Percentiles rank a stretch among this genome's conserved stretches.
Evolutionary conservation across 1,284 basidiomycete species (phyloP).

Genomic region (Microbotryum intermedium): DNA sequence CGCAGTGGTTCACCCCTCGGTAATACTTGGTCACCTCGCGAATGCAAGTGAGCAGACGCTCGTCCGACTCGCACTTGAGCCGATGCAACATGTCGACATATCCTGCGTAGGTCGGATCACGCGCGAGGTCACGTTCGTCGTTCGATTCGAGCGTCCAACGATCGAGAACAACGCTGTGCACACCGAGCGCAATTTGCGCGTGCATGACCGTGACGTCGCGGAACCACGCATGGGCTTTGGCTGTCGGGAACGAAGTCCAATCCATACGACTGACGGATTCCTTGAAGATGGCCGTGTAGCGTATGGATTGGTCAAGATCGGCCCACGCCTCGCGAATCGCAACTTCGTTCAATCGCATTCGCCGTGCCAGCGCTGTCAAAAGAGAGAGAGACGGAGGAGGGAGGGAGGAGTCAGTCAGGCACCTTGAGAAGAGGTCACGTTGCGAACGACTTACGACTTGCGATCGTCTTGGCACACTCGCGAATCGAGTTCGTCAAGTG

Average conservation of each 20-base stretch:
- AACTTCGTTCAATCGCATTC: not conserved
- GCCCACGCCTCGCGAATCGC: slow-evolving; percentile 12
- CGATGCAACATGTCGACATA: slow-evolving; percentile 11
- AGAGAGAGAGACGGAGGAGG: no score
- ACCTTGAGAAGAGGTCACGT: no score
- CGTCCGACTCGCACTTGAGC: slow-evolving; percentile 13
- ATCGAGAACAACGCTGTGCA: slow-evolving; percentile 5
- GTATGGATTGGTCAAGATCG: slow-evolving; percentile 11
- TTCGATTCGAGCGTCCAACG: slow-evolving; percentile 7
- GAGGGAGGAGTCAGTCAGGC: not conserved
- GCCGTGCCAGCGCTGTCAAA: slow-evolving; percentile 12
- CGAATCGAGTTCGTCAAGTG: slow-evolving; percentile 11
- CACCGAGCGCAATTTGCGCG: slow-evolving; percentile 13
- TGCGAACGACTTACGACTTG: slow-evolving; percentile 6
- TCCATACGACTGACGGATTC: not conserved
- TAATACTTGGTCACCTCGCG: slow-evolving; percentile 8
- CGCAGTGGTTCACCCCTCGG: not conserved
- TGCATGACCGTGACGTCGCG: slow-evolving; percentile 21
- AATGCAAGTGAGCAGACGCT: slow-evolving; percentile 6
- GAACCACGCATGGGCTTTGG: slow-evolving; percentile 22
- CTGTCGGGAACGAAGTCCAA: not conserved
- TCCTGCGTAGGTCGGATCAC: not conserved
- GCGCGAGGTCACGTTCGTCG: not conserved
- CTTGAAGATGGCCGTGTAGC: slow-evolving; percentile 10
- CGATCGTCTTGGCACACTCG: slow-evolving; percentile 1